Conservation (phyloP, 1,284 basidiomycete species). For the Puccinia novopanici region DNA sequence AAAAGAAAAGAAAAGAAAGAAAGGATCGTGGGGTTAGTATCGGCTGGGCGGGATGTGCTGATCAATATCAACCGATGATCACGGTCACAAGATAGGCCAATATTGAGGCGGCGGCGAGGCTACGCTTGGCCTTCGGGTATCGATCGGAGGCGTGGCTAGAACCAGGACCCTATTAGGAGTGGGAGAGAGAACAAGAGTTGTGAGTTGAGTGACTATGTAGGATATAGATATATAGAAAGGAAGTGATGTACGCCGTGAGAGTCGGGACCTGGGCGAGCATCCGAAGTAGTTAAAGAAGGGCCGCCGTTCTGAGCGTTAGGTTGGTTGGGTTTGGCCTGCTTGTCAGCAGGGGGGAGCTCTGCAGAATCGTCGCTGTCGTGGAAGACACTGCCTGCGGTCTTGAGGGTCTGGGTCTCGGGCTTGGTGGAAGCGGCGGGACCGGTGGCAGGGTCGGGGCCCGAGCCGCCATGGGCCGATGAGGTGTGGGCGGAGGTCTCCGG, state of each 20-base stretch:
- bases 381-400: background rate
- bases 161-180: no score
- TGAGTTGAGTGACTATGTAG: no score
- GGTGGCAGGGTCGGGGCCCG: background rate
- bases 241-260: background rate
- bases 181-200: no score
- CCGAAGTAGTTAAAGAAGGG: background rate
- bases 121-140: background rate
- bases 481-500: background rate
- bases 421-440: background rate
- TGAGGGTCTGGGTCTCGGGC: background rate
- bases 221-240: no score
- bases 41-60: no score
- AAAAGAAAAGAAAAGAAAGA: no score
- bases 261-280: background rate
- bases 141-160: background rate
- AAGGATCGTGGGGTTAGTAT: no score
- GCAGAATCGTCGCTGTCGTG: background rate
- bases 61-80: no score
- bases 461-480: background rate
- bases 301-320: background rate
- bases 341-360: background rate
- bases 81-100: no score
- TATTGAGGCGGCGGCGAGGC: background rate
- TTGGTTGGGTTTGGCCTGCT: constrained; percentile 6